Evolutionary conservation across 495 filamentous ascomycete species (phyloP), one percentile per base, ranked within the genome.

Genomic region (Clavariopsis aquatica): DNA sequence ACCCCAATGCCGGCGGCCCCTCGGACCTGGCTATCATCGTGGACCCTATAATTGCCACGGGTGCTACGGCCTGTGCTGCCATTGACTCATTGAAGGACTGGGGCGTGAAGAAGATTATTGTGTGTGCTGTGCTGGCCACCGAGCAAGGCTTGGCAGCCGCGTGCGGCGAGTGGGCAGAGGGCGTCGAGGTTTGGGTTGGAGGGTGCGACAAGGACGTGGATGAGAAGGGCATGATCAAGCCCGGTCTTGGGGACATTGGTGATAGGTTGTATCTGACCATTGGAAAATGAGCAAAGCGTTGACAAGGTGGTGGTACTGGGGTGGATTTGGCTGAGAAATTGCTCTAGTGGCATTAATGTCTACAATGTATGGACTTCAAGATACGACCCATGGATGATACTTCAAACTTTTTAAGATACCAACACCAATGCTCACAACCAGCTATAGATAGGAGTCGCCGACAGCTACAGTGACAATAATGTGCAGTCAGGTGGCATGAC

Each of bases 1-100:
- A 64, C 17, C 63, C 69, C 57, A 62, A 73, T 2, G 80, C 82
- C 10, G 74, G 78, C 13, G 78, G 79, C 0, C 74, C 74, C 13
- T 75, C 79, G 12, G 81, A 84, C 26, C 79, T 96, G 9, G 91
- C 92, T 23, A 85, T 98, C 69, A 80, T 98, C 19, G 81, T 96
- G 0, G 93, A 98, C 75, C 93, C 93, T 1, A 84, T 98, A 62
- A 94, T 98, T 72, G 93, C 93, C 1, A 98, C 93, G 0, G 93
- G 93, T 7, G 92, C 90, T 0, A 98, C 93, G 0, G 87, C 89
- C 47, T 89, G 85, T 22, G 93, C 93, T 0, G 93, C 93, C 5
- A 96, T 98, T 69, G 87, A 93, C 71, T 89, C 92, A 1, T 78
- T 98, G 61, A 82, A 82, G 58, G 92, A 98, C 71, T 98, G 93